Percentiles rank a stretch among this genome's conserved stretches.
phyloP scores from a whole-genome alignment of 2,329 filamentous ascomycete species.

The Zopfia rhizophila region DNA sequence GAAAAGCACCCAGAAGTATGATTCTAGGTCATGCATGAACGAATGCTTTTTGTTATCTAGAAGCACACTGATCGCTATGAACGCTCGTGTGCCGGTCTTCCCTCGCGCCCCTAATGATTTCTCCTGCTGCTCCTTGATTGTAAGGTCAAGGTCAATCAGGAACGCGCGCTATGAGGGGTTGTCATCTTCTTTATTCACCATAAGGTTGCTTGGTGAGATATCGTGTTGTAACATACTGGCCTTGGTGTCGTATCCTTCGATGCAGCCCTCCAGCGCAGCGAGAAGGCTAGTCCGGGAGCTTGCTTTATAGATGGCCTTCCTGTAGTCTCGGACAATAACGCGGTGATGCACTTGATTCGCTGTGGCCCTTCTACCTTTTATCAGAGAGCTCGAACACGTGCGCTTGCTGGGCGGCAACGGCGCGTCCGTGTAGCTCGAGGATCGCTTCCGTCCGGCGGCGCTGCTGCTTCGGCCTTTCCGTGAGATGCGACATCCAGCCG shows the following conservation, averaged over 20 bases:
- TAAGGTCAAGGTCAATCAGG: conserved; percentile 55
- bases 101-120: conserved; percentile 52
- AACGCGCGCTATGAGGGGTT: conserved; percentile 54
- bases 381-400: conserved; percentile 19
- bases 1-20: conserved; percentile 62
- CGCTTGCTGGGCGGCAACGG: conserved; percentile 18
- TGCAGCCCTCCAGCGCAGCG: conserved; percentile 49
- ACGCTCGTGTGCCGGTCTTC: conserved; percentile 58
- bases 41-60: conserved; percentile 53
- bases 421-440: conserved; percentile 18
- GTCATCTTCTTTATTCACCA: conserved; percentile 57
- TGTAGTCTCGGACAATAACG: too few relatives aligned
- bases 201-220: conserved; percentile 59
- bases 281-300: conserved; percentile 51
- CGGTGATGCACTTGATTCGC: too few relatives aligned
- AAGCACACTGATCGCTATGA: conserved; percentile 60
- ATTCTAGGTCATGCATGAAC: conserved; percentile 62
- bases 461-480: conserved; percentile 26
- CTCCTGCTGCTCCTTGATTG: conserved; percentile 48
- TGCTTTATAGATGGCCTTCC: conserved; percentile 53
- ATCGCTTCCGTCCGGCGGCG: conserved; percentile 20
- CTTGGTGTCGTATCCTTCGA: conserved; percentile 52
- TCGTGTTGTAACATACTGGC: conserved; percentile 56
- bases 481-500: conserved; percentile 23
- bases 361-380: conserved; percentile 37